Evolutionary conservation across 768 basidiomycete species (phyloP), one percentile per base, ranked within the genome.

Genomic region (Symmetrospora coprosmae): DNA sequence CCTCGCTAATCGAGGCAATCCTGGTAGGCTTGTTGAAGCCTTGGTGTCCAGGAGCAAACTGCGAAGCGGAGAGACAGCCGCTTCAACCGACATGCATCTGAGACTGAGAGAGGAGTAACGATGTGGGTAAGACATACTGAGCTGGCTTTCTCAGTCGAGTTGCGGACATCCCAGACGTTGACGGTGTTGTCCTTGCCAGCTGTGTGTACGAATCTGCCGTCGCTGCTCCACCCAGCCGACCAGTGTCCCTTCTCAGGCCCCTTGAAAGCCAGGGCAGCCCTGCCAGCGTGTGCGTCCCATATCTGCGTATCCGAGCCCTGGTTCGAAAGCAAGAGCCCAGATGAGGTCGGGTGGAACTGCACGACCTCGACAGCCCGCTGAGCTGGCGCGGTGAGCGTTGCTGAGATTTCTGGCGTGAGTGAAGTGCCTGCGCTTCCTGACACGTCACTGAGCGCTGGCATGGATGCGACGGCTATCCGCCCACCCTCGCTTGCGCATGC

Each of bases 331-430:
- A 58, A 16, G n/a, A 58, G 31, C 28, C 31, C 28, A 17, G 55
- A 58, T 30, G 55, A 19, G 16, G 41, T 58, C 7, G 55, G 55
- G 33, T 58, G 55, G 27, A 58, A 58, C 23, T 47, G 38, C 5
- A 58, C 55, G n/a, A 58, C 43, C 25, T 58, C 55, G 40, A 58
- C 43, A 14, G 41, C 55, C 46, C 21, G 31, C 31, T 58, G 55
- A 19, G 41, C 11, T 4, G 25, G 41, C 13, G 43, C 41, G 9
- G 8, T 4, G 25, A 58, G 46, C 5, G 13, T 11, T 2, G n/a
- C n/a, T n/a, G n/a, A n/a, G n/a, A n/a, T n/a, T n/a, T n/a, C n/a
- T n/a, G n/a, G n/a, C n/a, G n/a, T n/a, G n/a, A n/a, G n/a, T n/a
- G n/a, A n/a, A n/a, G n/a, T n/a, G n/a, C n/a, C n/a, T n/a, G n/a